Evolutionary conservation across 2,329 filamentous ascomycete genomes (phyloP).

Genomic region (Chaetomiaceae sp.): DNA sequence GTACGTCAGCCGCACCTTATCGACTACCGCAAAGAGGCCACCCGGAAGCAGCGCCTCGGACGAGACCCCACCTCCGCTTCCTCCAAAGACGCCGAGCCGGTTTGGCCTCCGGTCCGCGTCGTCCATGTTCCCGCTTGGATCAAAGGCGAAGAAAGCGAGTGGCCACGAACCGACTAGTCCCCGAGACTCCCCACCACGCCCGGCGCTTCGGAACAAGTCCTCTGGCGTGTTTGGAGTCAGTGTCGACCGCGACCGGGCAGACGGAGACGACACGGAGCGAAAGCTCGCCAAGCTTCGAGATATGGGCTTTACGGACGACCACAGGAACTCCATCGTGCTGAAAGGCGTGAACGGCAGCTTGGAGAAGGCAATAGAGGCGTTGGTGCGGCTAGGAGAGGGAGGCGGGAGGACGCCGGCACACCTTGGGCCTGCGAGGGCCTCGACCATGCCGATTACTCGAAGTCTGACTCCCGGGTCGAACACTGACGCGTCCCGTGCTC

Average conservation of each 20-base stretch:
- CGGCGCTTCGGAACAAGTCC: conserved; percentile 54
- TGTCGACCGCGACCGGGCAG: conserved; percentile 47
- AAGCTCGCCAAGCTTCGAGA: conserved; percentile 77
- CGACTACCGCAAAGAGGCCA: conserved; percentile 35
- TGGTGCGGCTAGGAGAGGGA: conserved; percentile 78
- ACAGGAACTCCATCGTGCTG: conserved; percentile 74
- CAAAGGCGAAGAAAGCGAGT: conserved; percentile 52
- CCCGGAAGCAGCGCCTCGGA: conserved; percentile 49
- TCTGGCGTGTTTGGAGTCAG: conserved; percentile 67
- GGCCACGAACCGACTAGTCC: conserved; percentile 32
- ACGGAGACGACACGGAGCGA: conserved; percentile 58
- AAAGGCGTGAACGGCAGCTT: conserved; percentile 81
- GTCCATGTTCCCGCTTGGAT: conserved; percentile 62
- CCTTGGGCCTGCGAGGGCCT: conserved; percentile 45
- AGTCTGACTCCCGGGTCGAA: conserved; percentile 44
- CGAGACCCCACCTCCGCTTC: conserved; percentile 57
- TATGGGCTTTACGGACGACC: conserved; percentile 87
- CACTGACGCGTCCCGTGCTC: conserved; percentile 28
- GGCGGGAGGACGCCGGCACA: conserved; percentile 21
- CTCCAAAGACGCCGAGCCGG: conserved; percentile 62
- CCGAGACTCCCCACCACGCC: conserved; percentile 33
- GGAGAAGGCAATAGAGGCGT: conserved; percentile 77
- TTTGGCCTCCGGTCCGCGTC: conserved; percentile 56
- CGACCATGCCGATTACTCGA: conserved; percentile 29
- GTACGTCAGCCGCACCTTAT: conserved; percentile 62